Conservation (phyloP, 2,329 filamentous ascomycete species). For the Fusarium sp. region DNA sequence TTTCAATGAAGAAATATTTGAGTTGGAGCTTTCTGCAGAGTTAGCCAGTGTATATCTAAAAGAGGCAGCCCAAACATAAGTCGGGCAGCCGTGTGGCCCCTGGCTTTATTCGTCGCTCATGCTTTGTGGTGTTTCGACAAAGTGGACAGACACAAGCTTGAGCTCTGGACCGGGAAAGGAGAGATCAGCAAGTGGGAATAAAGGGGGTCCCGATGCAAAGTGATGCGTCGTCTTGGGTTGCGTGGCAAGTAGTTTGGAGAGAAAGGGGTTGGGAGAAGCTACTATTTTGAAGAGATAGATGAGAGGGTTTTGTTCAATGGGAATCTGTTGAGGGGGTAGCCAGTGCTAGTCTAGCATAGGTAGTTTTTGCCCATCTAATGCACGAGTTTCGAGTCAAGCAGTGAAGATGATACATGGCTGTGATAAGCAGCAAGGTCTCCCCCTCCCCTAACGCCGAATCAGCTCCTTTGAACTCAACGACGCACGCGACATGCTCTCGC, state of each 20-base stretch:
- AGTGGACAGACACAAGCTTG: conserved; percentile 8
- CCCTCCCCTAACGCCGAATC: conserved; percentile 29
- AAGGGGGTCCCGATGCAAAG: conserved; percentile 9
- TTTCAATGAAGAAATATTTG: not conserved
- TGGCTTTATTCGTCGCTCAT: not conserved
- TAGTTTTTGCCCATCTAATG: not conserved
- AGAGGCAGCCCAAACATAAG: not conserved
- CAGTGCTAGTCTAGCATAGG: conserved; percentile 2
- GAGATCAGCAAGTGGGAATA: conserved; percentile 17
- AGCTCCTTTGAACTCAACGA: conserved; percentile 17
- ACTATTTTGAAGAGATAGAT: conserved; percentile 11
- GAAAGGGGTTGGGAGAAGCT: not conserved
- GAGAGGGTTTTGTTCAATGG: conserved; percentile 17
- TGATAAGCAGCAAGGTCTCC: conserved; percentile 10
- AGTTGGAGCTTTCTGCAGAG: conserved; percentile 11
- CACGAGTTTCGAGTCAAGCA: not conserved
- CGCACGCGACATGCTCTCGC: conserved; percentile 27
- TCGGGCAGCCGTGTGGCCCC: conserved; percentile 2
- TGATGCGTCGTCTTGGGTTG: conserved; percentile 18
- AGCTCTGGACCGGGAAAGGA: not conserved
- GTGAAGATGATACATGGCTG: not conserved
- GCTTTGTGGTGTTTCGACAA: conserved; percentile 22
- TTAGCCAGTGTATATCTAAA: conserved; percentile 8
- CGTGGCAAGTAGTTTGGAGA: conserved; percentile 18
- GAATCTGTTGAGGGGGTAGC: conserved; percentile 11